Evolutionary conservation across 2,329 filamentous ascomycete genomes (phyloP), one percentile per base, ranked within the genome.

Genomic region (Anisogramma anomala): DNA sequence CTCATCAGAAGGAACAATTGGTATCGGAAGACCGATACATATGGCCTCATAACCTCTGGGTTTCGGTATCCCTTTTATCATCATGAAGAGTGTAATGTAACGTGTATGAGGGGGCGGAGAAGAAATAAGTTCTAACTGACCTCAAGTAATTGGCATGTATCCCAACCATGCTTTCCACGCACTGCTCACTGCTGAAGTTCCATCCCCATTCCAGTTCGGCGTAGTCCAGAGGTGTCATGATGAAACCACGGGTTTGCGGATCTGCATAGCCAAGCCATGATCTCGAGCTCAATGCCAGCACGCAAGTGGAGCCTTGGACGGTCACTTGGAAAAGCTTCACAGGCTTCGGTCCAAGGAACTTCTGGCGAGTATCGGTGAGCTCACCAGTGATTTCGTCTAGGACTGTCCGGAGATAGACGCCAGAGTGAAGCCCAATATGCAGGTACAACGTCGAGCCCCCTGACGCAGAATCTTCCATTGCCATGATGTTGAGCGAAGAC

Each of bases 261-360:
- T 96, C 86, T 0, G 87, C 82, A 57, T 96, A 96, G 32, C 88
- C 89, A 3, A 99, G 71, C 88, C 89, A 98, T n/a, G 91, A 84
- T 42, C 89, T 78, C 13, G 88, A 93, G 58, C 87, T 95, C 41
- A 96, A 71, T 2, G 85, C 89, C 39, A 99, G 71, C 11, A 96
- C 83, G 31, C 87, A 87, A 5, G 82, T 81, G 50, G 87, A 82
- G 14, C 80, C 80, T 54, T 91, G 80, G 7, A 95, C 84, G 4
- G 81, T 82, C n/a, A 96, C 87, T 50, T 84, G 80, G 60, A 94
- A 95, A 3, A 98, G 72, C 51, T 85, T 86, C 32, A 94, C 88
- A 20, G 85, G 77, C 52, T 91, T 91, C 0, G 88, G 83, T 0
- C 93, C 93, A 7, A 98, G 69, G 62, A 98, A 98, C 42, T 93